Conservation (phyloP, 495 filamentous ascomycete species). For the Wilcoxina mikolae region DNA sequence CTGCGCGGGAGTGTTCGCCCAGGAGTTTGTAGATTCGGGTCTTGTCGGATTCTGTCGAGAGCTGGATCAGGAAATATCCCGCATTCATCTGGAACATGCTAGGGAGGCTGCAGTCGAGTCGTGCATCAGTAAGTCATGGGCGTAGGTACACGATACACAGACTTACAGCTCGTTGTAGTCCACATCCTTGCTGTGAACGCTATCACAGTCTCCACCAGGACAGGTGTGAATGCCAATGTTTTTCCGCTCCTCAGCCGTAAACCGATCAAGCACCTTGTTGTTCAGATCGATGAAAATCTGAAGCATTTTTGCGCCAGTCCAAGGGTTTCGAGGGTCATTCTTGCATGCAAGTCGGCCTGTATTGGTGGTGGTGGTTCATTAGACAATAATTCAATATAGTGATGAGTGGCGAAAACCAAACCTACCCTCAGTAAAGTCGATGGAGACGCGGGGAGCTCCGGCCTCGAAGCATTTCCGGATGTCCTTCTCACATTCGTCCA, state of each 20-base stretch:
- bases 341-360: slow-evolving; percentile 30
- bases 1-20: slow-evolving; percentile 29
- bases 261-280: slow-evolving; percentile 31
- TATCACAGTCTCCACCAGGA: slow-evolving; percentile 35
- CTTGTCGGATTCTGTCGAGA: slow-evolving; percentile 31
- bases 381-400: neutral
- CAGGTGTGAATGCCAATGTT: slow-evolving; percentile 36
- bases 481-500: slow-evolving; percentile 35
- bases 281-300: slow-evolving; percentile 33
- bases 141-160: neutral
- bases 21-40: slow-evolving; percentile 30
- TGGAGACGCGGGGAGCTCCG: slow-evolving; percentile 32
- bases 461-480: slow-evolving; percentile 34
- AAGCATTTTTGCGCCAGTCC: slow-evolving; percentile 32
- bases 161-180: slow-evolving; percentile 30
- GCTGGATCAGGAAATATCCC: slow-evolving; percentile 35
- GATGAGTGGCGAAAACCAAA: neutral
- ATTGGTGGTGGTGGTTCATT: neutral
- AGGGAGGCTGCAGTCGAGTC: slow-evolving; percentile 24
- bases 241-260: slow-evolving; percentile 28
- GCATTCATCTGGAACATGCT: slow-evolving; percentile 34
- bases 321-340: slow-evolving; percentile 34
- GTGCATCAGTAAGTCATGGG: neutral
- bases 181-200: slow-evolving; percentile 32
- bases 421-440: slow-evolving; percentile 34